These are phyloP conservation scores for Turritis glabra DNA, from an alignment of 345 rosid species.

Conservation along the genomic window DNA sequence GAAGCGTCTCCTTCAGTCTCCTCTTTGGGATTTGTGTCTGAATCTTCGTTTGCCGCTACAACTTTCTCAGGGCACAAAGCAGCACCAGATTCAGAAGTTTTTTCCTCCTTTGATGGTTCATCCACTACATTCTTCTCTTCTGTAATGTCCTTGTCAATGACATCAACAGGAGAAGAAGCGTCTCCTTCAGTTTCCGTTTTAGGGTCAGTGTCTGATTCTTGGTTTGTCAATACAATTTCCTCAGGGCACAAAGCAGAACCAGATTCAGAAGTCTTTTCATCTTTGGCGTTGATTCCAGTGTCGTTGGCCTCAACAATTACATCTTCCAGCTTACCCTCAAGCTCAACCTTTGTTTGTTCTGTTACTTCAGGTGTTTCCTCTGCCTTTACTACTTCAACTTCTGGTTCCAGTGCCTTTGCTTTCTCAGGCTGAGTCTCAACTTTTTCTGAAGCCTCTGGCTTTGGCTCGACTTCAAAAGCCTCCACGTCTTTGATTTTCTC, in stretches of 20 bases:
- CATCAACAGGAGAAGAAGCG: constrained; percentile 4
- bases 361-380: constrained; percentile 20
- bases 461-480: constrained; percentile 23
- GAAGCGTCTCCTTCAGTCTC: constrained; percentile 17
- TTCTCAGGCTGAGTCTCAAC: constrained; percentile 25
- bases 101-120: constrained; percentile 31
- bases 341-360: constrained; percentile 25
- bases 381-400: constrained; percentile 25
- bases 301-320: constrained; percentile 9
- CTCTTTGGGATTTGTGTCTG: background rate
- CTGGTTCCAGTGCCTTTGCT: constrained; percentile 15
- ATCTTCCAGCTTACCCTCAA: constrained; percentile 24
- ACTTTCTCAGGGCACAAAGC: constrained; percentile 6
- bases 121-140: constrained; percentile 28
- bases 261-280: constrained; percentile 29
- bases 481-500: constrained; percentile 14
- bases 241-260: background rate
- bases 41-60: constrained; percentile 9
- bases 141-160: constrained; percentile 23
- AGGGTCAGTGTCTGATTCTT: constrained; percentile 3
- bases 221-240: background rate
- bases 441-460: constrained; percentile 19
- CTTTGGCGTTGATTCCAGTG: constrained; percentile 21
- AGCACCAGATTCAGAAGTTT: constrained; percentile 7
- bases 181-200: constrained; percentile 21